Evolutionary conservation across 345 rosid genomes (phyloP).

Genomic region (Hibiscus trionum): DNA sequence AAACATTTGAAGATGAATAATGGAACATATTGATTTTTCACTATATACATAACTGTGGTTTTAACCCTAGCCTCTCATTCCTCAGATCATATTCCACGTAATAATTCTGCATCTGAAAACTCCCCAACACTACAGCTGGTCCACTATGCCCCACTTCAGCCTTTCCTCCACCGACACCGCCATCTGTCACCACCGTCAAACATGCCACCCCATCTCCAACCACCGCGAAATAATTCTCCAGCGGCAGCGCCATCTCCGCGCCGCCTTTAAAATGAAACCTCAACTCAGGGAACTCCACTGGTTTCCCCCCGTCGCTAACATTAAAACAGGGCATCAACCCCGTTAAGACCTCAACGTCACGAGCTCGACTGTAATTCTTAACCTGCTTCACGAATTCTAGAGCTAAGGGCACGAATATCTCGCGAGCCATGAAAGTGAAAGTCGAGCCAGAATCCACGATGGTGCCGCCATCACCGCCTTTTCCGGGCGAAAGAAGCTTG

Average conservation of each 20-base stretch:
- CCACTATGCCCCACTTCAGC: slow-evolving; percentile 11
- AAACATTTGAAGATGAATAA: neutral
- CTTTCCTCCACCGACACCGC: slow-evolving; percentile 10
- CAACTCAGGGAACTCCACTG: slow-evolving; percentile 23
- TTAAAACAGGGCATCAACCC: slow-evolving; percentile 30
- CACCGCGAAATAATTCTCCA: slow-evolving; percentile 23
- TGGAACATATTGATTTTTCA: neutral
- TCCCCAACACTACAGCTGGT: slow-evolving; percentile 34
- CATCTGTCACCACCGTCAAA: slow-evolving; percentile 26
- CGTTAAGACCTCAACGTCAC: slow-evolving; percentile 12
- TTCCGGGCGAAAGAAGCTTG: slow-evolving; percentile 18
- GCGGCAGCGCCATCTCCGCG: slow-evolving; percentile 25
- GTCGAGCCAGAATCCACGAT: slow-evolving; percentile 35
- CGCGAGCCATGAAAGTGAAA: slow-evolving; percentile 27
- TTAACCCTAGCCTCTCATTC: slow-evolving; percentile 34
- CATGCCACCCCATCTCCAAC: slow-evolving; percentile 23
- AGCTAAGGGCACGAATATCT: slow-evolving; percentile 21
- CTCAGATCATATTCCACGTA: slow-evolving; percentile 36
- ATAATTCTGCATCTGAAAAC: slow-evolving; percentile 33
- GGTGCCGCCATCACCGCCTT: slow-evolving; percentile 28
- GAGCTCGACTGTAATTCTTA: slow-evolving; percentile 18
- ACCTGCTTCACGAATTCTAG: slow-evolving; percentile 18
- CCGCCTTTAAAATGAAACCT: slow-evolving; percentile 37
- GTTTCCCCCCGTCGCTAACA: neutral
- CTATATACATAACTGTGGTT: slow-evolving; percentile 21